phyloP scores from a whole-genome alignment of 2,329 filamentous ascomycete species.

The Orbilia oligospora region DNA sequence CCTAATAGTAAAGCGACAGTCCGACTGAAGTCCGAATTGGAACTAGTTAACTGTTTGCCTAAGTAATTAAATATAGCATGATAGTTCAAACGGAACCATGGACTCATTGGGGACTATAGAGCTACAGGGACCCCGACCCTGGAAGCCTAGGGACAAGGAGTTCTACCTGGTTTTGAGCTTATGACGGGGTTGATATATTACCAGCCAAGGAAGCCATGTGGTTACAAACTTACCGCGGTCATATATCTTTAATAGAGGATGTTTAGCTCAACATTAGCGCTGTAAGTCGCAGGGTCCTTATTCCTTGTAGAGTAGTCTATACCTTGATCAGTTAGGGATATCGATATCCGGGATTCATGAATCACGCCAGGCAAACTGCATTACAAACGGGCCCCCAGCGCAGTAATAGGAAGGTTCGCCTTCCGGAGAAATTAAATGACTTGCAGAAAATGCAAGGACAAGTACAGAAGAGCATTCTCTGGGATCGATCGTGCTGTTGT shows the following conservation, averaged over 20 bases:
- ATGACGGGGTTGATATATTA: not conserved
- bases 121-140: not conserved
- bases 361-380: not conserved
- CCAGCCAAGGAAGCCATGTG: not conserved
- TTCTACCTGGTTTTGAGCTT: not conserved
- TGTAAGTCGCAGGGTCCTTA: not conserved
- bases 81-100: not conserved
- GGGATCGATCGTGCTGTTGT: not conserved
- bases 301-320: not conserved
- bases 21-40: not conserved
- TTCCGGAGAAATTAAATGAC: not conserved
- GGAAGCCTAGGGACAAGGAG: not conserved
- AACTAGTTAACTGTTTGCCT: not conserved
- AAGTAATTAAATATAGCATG: not conserved
- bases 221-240: not conserved
- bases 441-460: not conserved
- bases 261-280: too few relatives aligned
- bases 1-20: too few relatives aligned
- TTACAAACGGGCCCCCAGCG: not conserved
- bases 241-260: not conserved
- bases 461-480: not conserved
- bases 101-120: not conserved
- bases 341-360: not conserved
- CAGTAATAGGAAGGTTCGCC: not conserved
- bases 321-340: too few relatives aligned